Evolutionary conservation across 768 basidiomycete genomes (phyloP).

Genomic region (Cyclocybe aegerita): DNA sequence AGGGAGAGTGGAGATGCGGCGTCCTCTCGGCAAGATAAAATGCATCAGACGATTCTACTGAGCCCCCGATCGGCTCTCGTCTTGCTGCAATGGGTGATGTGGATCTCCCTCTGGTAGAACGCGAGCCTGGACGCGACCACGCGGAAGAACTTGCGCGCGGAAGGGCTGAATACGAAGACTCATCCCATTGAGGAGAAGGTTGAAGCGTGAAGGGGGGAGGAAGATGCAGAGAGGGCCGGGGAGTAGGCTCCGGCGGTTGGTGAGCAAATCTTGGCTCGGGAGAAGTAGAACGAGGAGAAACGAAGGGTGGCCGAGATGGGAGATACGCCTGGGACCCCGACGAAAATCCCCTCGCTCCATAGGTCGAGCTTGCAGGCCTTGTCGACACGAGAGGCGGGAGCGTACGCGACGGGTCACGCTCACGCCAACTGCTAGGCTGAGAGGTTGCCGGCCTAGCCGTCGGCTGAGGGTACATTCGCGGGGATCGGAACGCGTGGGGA

Average conservation of each 20-base stretch:
- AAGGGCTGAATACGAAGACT: constrained; percentile 34
- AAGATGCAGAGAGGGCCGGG: constrained; percentile 26
- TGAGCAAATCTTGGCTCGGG: constrained; percentile 36
- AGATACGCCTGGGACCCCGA: constrained; percentile 14
- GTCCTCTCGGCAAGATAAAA: constrained; percentile 19
- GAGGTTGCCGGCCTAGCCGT: constrained; percentile 25
- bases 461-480: constrained; percentile 19
- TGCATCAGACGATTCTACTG: constrained; percentile 13
- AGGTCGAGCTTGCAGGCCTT: constrained; percentile 21
- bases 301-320: constrained; percentile 12
- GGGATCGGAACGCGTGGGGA: constrained; percentile 21
- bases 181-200: constrained; percentile 68
- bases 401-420: constrained; percentile 28
- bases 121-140: constrained; percentile 33
- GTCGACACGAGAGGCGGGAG: constrained; percentile 27
- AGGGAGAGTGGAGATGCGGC: constrained; percentile 17
- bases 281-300: constrained; percentile 29
- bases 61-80: constrained; percentile 15
- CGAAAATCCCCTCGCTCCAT: constrained; percentile 11
- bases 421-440: constrained; percentile 20
- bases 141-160: constrained; percentile 35
- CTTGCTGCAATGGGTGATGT: constrained; percentile 20
- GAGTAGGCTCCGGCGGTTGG: constrained; percentile 29
- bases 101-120: constrained; percentile 27
- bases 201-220: constrained; percentile 67